A percentile compares a stretch with the other conserved stretches of the same genome.
phyloP scores from a whole-genome alignment of 1,284 basidiomycete species.

The Ustilago loliicola region DNA sequence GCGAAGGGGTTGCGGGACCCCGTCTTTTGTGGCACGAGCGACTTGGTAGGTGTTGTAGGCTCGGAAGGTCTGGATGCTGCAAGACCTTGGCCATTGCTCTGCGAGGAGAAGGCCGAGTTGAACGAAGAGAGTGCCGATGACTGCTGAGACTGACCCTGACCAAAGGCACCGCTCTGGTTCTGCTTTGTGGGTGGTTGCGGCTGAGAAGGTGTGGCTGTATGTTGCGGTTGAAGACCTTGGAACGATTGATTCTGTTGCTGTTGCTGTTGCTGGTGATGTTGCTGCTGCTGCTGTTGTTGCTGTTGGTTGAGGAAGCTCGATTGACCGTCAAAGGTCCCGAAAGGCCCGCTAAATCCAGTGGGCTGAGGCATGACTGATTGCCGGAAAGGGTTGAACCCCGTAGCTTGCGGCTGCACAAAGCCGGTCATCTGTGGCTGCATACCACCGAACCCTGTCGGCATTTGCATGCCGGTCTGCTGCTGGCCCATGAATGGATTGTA shows the following conservation, averaged over 20 bases:
- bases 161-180: slow-evolving; percentile 12
- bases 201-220: slow-evolving; percentile 52
- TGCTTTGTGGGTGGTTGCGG: slow-evolving; percentile 43
- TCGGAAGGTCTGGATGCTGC: slow-evolving; percentile 71
- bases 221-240: slow-evolving; percentile 39
- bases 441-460: slow-evolving; percentile 73
- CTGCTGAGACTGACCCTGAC: slow-evolving; percentile 20
- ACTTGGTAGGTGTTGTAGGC: slow-evolving; percentile 68
- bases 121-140: slow-evolving; percentile 67
- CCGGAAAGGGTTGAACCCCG: slow-evolving; percentile 82
- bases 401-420: slow-evolving; percentile 79
- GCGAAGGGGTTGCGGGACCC: slow-evolving; percentile 97
- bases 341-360: slow-evolving; percentile 47
- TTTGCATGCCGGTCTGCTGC: slow-evolving; percentile 49
- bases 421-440: slow-evolving; percentile 69
- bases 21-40: slow-evolving; percentile 88
- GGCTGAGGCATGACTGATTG: slow-evolving; percentile 64
- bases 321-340: slow-evolving; percentile 41
- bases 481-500: slow-evolving; percentile 72
- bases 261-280: slow-evolving; percentile 21
- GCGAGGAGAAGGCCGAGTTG: slow-evolving; percentile 76
- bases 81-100: slow-evolving; percentile 22
- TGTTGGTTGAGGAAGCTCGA: slow-evolving; percentile 34
- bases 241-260: slow-evolving; percentile 24
- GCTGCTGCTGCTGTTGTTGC: slow-evolving; percentile 39